Conservation (phyloP, 176 grass and related monocot genomes). For the Bolboschoenus planiculmis region DNA sequence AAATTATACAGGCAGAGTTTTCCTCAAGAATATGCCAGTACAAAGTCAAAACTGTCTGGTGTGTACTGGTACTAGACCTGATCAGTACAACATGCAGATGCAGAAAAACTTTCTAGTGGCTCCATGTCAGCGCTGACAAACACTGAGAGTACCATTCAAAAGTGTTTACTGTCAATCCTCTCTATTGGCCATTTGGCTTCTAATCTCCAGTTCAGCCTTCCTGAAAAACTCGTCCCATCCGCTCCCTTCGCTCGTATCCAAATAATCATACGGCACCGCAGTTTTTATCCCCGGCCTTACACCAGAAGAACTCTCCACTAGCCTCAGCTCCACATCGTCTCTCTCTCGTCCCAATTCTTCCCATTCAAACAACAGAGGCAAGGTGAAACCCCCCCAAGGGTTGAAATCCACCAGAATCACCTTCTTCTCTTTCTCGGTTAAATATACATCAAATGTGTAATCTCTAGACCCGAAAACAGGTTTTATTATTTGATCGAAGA, state of each 20-base stretch:
- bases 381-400: constrained; percentile 69
- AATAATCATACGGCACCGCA: constrained; percentile 81
- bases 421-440: constrained; percentile 24
- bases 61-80: not conserved
- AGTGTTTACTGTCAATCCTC: not conserved
- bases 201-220: constrained; percentile 70
- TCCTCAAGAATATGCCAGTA: not conserved
- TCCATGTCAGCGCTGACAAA: not conserved
- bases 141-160: not conserved
- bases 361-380: constrained; percentile 70
- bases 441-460: constrained; percentile 77
- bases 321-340: constrained; percentile 39
- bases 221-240: constrained; percentile 88
- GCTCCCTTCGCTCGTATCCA: constrained; percentile 77
- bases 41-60: not conserved
- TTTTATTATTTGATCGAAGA: constrained; percentile 45
- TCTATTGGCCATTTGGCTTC: constrained; percentile 34
- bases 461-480: constrained; percentile 44
- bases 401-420: constrained; percentile 90
- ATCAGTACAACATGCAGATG: not conserved
- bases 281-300: constrained; percentile 89
- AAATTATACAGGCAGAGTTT: not conserved
- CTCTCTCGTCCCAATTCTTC: constrained; percentile 51
- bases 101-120: not conserved
- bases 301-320: constrained; percentile 62